Base-by-base conservation (phyloP, 1,139 yeast genomes). In the Blastobotrys raffinosifermentans region DNA sequence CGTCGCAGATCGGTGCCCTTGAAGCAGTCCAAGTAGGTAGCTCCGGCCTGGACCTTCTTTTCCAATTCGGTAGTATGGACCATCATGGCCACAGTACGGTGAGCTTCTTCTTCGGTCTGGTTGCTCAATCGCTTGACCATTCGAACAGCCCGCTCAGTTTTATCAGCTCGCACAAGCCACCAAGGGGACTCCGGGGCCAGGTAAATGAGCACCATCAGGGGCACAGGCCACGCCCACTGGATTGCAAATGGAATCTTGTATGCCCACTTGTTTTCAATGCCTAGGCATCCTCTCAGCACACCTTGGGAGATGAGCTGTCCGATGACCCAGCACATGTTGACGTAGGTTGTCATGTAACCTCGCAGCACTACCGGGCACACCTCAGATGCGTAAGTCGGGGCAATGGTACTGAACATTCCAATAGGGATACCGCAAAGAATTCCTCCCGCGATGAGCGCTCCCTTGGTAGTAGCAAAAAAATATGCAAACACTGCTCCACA, bases 161-260 rank as follows among this genome's bases (percentile, higher is more conserved):
- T 53, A 26, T 57, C 58, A 46, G 59, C 64, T 25, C 67, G 61
- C 29, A 70, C 66, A 52, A 60, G 66, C 67, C 72, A 73, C 66
- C 77, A 72, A 34, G 80, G 80, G 19, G 77, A 66, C 49, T 73
- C 78, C 29, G 79, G 79, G 41, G 75, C 68, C 38, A 72, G 50
- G 32, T 72, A 65, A 49, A 73, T 63, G 15, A 73, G 74, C 38
- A 71, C 46, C 31, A 73, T 64, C 50, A 75, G 64, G 10, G 74
- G 75, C 37, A 72, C 45, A 2, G 79, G 79, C 79, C 80, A 76
- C n/a, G 68, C 53, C 80, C 80, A 76, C 54, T 75, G 80, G 19
- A 72, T 40, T 1, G 72, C 75, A 50, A 66, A 70, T 1, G 76
- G 75, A 20, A 70, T 54, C 32, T 59, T 54, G 54, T 66, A 68